These are phyloP conservation scores for Solanum chacoense DNA, from an alignment of 305 asterid genomes.

Conservation along the genomic window DNA sequence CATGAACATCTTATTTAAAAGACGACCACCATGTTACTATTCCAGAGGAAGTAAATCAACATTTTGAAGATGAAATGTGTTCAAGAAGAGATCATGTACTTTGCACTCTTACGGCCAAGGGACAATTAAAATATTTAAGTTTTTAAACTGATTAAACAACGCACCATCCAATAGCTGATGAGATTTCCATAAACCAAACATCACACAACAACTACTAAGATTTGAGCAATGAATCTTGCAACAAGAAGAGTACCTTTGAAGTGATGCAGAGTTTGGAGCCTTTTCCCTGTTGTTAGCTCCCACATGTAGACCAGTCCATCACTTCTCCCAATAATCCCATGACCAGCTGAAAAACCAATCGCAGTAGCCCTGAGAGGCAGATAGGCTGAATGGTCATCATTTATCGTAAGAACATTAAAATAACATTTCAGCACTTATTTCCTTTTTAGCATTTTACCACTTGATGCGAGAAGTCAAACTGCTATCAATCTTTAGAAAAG, in stretches of 20 bases:
- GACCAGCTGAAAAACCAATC: slow-evolving; percentile 46
- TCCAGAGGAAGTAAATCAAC: neutral
- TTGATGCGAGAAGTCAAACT: neutral
- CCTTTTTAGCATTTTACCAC: neutral
- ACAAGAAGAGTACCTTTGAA: slow-evolving; percentile 41
- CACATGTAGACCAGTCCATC: slow-evolving; percentile 69
- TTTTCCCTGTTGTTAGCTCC: slow-evolving; percentile 76
- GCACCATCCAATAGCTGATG: neutral
- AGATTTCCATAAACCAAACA: neutral
- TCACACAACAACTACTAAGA: neutral
- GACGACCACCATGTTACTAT: neutral
- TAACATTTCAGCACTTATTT: neutral
- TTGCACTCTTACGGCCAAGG: neutral
- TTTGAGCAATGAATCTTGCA: neutral
- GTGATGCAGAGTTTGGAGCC: slow-evolving; percentile 47
- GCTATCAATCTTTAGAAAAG: neutral
- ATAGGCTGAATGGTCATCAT: neutral
- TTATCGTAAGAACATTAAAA: neutral
- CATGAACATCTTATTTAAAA: neutral
- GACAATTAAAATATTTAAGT: neutral
- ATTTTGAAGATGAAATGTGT: neutral
- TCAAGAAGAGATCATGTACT: neutral
- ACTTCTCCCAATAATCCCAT: slow-evolving; percentile 66
- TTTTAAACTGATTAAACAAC: neutral
- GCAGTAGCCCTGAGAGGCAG: slow-evolving; percentile 47